Base-by-base conservation (phyloP, 495 filamentous ascomycete species). In the Saxophila tyrrhenica region DNA sequence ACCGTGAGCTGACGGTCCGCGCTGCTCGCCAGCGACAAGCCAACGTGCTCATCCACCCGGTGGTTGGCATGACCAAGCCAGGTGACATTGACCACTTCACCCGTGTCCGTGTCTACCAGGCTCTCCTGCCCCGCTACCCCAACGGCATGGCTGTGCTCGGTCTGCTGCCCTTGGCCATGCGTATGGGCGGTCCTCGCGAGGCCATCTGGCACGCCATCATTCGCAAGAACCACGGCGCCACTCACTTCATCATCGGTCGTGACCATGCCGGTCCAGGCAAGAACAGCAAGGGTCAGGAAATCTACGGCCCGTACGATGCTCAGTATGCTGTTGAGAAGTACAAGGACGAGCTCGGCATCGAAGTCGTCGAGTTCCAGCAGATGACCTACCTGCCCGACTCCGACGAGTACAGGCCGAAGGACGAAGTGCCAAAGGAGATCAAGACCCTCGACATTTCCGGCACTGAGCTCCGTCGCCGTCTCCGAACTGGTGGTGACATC, bases 11-110 rank as follows among this genome's bases (percentile, higher is more conserved):
- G 68, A 98, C 92, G 41, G 92, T 98, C 66, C 87, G 94, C 58
- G 92, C 94, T 61, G 94, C 92, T 55, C 89, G 92, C 51, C 83
- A 85, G 39, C 86, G 91, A 64, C 89, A 96, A 68, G 92, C 92
- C 54, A 98, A 97, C 69, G 92, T 98, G 56, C 86, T 98, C 68
- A 98, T 98, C 69, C 92, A 98, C 74, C 92, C 92, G 50, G 92
- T 98, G 54, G 92, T 98, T 58, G 92, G 92, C 68, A 79, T 98
- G 60, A 98, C 92, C 55, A 98, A 98, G 75, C 92, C 92, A 42
- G 92, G 92, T 67, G 92, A 98, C 67, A 97, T 98, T 73, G 92
- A 98, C 72, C 92, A 98, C 78, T 98, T 98, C 78, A 98, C 92
- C 61, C 87, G 92, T 66, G 92, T 98, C 61, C 89, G 92, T 59